Evolutionary conservation across 331 rosid genomes (phyloP).

Genomic region (Quercus phellos): DNA sequence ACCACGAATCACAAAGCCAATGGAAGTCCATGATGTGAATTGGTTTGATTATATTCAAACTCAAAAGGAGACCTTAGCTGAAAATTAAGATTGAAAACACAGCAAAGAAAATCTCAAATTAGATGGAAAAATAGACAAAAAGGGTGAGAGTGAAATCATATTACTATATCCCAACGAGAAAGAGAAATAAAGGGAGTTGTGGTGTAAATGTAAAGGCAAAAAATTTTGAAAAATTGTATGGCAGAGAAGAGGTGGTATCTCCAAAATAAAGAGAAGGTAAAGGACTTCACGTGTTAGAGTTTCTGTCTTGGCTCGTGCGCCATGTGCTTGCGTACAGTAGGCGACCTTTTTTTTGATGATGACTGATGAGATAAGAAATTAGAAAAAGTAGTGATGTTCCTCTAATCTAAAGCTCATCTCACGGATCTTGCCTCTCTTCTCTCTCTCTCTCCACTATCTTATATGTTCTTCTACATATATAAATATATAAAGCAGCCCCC

Average conservation of each 20-base stretch:
- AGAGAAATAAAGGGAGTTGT: background rate
- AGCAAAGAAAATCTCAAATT: background rate
- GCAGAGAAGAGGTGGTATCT: conserved; percentile 3
- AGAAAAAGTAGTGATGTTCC: conserved; percentile 41
- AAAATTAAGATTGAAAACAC: background rate
- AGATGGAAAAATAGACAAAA: too few species aligned
- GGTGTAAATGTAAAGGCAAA: conserved; percentile 12
- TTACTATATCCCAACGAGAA: background rate
- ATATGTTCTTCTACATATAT: background rate
- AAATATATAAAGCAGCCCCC: background rate
- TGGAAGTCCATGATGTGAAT: too few species aligned
- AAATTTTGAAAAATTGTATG: conserved; percentile 11
- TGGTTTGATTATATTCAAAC: too few species aligned
- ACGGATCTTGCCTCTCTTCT: conserved; percentile 68
- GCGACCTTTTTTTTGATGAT: conserved; percentile 38
- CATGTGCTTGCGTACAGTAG: conserved; percentile 75
- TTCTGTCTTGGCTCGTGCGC: conserved; percentile 47
- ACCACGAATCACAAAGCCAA: background rate
- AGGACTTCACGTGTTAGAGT: conserved; percentile 59
- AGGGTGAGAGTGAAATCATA: too few species aligned
- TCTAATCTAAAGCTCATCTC: conserved; percentile 59
- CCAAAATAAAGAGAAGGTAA: background rate
- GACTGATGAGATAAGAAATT: conserved; percentile 40
- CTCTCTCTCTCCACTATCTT: background rate
- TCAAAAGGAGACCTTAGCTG: too few species aligned